A percentile compares a stretch with the other conserved stretches of the same genome.
Conservation (phyloP, 306 rosid genomes). For the Sesbania bispinosa region DNA sequence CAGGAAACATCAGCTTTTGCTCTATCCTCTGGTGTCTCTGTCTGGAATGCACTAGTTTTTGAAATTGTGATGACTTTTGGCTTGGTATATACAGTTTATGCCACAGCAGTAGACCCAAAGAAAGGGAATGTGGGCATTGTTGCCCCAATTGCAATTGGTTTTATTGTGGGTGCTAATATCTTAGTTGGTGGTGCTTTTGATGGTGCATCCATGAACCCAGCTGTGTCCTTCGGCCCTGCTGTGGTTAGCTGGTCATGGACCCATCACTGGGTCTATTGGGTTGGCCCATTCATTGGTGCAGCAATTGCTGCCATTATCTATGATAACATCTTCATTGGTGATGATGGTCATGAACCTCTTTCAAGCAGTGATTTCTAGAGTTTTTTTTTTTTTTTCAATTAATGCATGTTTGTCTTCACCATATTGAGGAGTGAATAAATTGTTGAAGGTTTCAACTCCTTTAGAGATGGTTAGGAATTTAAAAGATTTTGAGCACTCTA, state of each 20-base stretch:
- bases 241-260: conserved; percentile 64
- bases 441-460: neutral
- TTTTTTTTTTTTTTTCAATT: neutral
- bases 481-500: neutral
- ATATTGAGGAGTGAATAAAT: conserved; percentile 33
- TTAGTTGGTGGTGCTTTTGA: conserved; percentile 82
- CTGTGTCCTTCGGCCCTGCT: conserved; percentile 78
- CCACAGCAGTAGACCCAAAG: conserved; percentile 77
- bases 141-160: conserved; percentile 82
- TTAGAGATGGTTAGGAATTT: conserved; percentile 5
- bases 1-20: conserved; percentile 65
- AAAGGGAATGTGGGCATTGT: conserved; percentile 57
- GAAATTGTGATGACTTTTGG: conserved; percentile 86
- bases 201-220: conserved; percentile 90
- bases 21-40: conserved; percentile 51
- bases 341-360: conserved; percentile 46
- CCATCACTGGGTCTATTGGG: conserved; percentile 79
- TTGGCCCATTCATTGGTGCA: conserved; percentile 62
- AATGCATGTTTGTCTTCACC: too few species aligned
- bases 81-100: conserved; percentile 75
- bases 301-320: conserved; percentile 65
- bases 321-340: conserved; percentile 60
- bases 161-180: conserved; percentile 82
- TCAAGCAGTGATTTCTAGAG: conserved; percentile 46
- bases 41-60: conserved; percentile 60